These are phyloP conservation scores for Solanum pinnatisectum DNA, from an alignment of 257 asterid species.

Conservation along the genomic window DNA sequence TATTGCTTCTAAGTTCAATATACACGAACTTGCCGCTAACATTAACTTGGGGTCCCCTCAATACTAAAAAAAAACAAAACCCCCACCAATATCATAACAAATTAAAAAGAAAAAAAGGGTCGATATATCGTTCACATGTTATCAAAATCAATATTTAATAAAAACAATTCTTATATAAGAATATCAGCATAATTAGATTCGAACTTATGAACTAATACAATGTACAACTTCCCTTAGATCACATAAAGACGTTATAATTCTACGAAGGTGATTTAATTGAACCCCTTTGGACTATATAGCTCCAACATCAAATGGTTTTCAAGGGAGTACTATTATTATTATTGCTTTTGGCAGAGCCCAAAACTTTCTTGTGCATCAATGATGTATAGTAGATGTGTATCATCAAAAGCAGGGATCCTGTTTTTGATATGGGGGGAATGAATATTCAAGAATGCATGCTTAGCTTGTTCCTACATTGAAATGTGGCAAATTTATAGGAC, in stretches of 20 bases:
- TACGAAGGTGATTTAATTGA: neutral
- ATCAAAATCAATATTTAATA: neutral
- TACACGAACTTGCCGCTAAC: neutral
- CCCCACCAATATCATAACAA: neutral
- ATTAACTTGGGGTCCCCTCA: slow-evolving; percentile 9
- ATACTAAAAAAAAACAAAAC: neutral
- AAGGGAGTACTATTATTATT: neutral
- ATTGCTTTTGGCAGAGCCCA: neutral
- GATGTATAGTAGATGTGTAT: slow-evolving; percentile 3
- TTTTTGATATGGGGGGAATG: neutral
- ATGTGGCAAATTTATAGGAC: neutral
- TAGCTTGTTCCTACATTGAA: neutral
- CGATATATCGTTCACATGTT: neutral
- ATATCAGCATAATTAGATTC: too few species aligned
- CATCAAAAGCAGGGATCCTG: neutral
- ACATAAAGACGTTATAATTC: neutral
- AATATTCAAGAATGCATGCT: slow-evolving; percentile 2
- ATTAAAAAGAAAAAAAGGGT: neutral
- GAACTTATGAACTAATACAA: neutral
- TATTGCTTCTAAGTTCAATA: slow-evolving; percentile 8
- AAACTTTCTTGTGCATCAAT: slow-evolving; percentile 10
- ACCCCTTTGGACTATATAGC: neutral
- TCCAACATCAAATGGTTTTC: neutral
- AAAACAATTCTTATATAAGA: neutral
- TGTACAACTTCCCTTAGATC: neutral